Evolutionary conservation across 352 stramenopile genomes (phyloP), one percentile per base, ranked within the genome.

Genomic region (Paralagenidium karlingii): DNA sequence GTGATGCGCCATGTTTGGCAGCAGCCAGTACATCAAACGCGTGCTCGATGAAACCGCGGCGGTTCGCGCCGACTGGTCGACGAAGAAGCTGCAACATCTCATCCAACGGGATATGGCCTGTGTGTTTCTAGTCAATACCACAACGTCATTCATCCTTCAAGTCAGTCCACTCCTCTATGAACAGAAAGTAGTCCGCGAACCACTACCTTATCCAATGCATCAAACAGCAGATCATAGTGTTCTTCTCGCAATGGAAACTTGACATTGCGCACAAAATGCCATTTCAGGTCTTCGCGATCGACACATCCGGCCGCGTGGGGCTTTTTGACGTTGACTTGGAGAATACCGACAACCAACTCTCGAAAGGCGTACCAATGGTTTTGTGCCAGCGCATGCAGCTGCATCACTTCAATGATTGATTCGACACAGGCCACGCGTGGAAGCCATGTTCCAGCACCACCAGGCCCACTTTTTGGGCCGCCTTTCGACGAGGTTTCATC

Each of bases 341-440:
- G 56, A 13, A 85, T 13, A 16, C n/a, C n/a, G n/a, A n/a, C n/a
- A n/a, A n/a, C n/a, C n/a, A 82, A 63, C 5, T 40, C 40, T 3
- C 71, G 69, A 47, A 84, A 82, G 12, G 57, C 55, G 40, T 83
- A 86, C 19, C 84, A 45, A 26, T 68, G 83, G 38, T 68, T n/a
- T n/a, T n/a, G n/a, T n/a, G n/a, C n/a, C n/a, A n/a, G n/a, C n/a
- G n/a, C n/a, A n/a, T n/a, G n/a, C n/a, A n/a, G n/a, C n/a, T n/a
- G n/a, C n/a, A n/a, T n/a, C n/a, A n/a, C n/a, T n/a, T n/a, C n/a
- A n/a, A n/a, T n/a, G n/a, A n/a, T n/a, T n/a, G n/a, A n/a, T n/a
- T n/a, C n/a, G n/a, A n/a, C n/a, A n/a, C n/a, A n/a, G n/a, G 56
- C 15, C 58, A 53, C 34, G 60, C 50, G 22, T 82, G 46, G 33